Evolutionary conservation across 2,329 filamentous ascomycete species (phyloP).

Genomic region (Colletotrichum sp.): DNA sequence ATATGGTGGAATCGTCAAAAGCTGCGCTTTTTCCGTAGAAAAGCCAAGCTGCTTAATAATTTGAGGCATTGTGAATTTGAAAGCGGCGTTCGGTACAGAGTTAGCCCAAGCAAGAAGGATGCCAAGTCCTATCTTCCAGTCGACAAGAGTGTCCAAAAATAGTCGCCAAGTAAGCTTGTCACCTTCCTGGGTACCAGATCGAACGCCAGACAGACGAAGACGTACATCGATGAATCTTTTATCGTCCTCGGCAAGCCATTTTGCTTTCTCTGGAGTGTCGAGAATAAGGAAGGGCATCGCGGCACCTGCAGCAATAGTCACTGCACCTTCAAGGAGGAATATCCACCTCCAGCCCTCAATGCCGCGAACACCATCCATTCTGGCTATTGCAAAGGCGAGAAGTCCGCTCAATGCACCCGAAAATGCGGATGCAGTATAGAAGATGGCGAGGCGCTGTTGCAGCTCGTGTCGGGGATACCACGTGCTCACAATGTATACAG

Average conservation of each 20-base stretch:
- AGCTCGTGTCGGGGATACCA: conserved; percentile 36
- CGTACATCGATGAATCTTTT: conserved; percentile 30
- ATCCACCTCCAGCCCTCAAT: conserved; percentile 62
- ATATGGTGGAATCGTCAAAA: conserved; percentile 40
- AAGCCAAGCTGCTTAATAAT: conserved; percentile 47
- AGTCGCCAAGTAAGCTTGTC: conserved; percentile 32
- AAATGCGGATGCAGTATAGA: conserved; percentile 48
- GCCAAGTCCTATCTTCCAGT: conserved; percentile 48
- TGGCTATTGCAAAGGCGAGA: conserved; percentile 48
- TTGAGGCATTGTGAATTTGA: conserved; percentile 34
- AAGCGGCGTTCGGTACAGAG: conserved; percentile 36
- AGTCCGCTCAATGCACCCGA: conserved; percentile 51
- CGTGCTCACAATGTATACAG: conserved; percentile 30
- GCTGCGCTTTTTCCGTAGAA: conserved; percentile 30
- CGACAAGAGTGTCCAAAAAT: conserved; percentile 37
- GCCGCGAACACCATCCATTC: conserved; percentile 52
- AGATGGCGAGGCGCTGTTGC: conserved; percentile 33
- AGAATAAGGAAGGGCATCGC: conserved; percentile 36
- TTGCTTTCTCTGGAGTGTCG: conserved; percentile 32
- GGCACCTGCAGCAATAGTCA: conserved; percentile 44
- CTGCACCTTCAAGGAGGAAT: conserved; percentile 40
- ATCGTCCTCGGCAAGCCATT: conserved; percentile 42
- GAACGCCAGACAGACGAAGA: not conserved
- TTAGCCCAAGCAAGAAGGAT: conserved; percentile 45
- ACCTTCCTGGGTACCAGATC: conserved; percentile 10